A percentile compares a stretch with the other conserved stretches of the same genome.
phyloP scores from a whole-genome alignment of 2,329 filamentous ascomycete genomes.

The Juglanconis juglandina region DNA sequence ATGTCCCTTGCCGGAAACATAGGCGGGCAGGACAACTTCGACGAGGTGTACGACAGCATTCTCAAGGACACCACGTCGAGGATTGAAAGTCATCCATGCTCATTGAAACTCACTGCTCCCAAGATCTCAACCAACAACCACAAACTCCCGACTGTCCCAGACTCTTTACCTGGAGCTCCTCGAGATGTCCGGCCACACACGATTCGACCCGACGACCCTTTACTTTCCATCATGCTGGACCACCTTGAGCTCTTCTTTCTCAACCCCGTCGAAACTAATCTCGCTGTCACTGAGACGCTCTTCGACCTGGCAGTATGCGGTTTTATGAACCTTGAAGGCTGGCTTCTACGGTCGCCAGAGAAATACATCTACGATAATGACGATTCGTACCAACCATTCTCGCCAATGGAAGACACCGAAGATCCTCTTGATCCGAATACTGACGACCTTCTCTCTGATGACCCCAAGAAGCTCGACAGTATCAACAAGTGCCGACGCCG shows the following conservation, averaged over 20 bases:
- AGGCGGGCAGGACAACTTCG: constrained; percentile 66
- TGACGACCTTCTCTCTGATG: constrained; percentile 26
- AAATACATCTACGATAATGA: constrained; percentile 56
- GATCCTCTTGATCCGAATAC: constrained; percentile 26
- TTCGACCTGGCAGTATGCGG: constrained; percentile 81
- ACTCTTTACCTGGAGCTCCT: constrained; percentile 59
- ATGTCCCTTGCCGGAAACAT: constrained; percentile 66
- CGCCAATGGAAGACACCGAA: constrained; percentile 24
- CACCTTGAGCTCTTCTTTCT: constrained; percentile 78
- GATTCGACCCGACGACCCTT: constrained; percentile 59
- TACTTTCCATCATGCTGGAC: constrained; percentile 63
- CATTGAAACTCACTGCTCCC: constrained; percentile 63
- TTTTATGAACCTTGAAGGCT: constrained; percentile 82
- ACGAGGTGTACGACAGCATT: constrained; percentile 69
- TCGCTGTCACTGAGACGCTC: constrained; percentile 80
- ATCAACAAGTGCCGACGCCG: constrained; percentile 51
- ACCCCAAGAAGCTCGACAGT: constrained; percentile 40
- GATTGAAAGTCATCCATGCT: constrained; percentile 72
- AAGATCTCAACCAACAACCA: constrained; percentile 55
- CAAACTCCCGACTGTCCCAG: constrained; percentile 51
- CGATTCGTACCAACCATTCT: constrained; percentile 22
- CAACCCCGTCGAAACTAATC: constrained; percentile 87
- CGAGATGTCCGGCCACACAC: constrained; percentile 59
- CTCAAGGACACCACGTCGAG: constrained; percentile 67
- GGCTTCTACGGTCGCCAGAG: constrained; percentile 74